These are phyloP conservation scores for Laguncularia racemosa DNA, from an alignment of 345 rosid species.

Conservation along the genomic window DNA sequence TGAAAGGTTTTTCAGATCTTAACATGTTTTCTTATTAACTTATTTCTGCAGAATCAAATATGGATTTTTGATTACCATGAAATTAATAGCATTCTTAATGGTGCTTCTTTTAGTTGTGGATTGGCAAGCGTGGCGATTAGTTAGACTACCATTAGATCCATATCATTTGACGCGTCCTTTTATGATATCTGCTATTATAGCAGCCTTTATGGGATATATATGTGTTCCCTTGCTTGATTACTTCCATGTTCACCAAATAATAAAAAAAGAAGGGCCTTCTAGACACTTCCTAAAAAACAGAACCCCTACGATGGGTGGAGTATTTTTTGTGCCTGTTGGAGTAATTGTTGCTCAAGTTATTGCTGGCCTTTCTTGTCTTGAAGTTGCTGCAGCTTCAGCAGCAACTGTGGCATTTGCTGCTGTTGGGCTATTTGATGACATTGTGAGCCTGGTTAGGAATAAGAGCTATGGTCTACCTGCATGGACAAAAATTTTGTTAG, in stretches of 20 bases:
- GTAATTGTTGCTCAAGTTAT: conserved; percentile 53
- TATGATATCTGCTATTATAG: conserved; percentile 47
- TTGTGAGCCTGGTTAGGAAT: conserved; percentile 31
- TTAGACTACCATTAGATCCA: conserved; percentile 70
- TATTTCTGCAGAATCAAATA: conserved; percentile 49
- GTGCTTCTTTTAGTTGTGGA: conserved; percentile 54
- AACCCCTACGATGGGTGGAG: conserved; percentile 86
- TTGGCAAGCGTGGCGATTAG: conserved; percentile 89
- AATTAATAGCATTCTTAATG: conserved; percentile 50
- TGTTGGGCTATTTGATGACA: conserved; percentile 70
- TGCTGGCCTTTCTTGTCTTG: conserved; percentile 46
- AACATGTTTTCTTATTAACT: neutral
- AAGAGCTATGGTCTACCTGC: conserved; percentile 40
- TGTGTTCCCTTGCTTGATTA: conserved; percentile 59
- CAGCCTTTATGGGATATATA: conserved; percentile 56
- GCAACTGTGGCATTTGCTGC: conserved; percentile 62
- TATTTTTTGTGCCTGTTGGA: conserved; percentile 72
- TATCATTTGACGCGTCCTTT: conserved; percentile 67
- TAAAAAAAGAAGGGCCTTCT: conserved; percentile 33
- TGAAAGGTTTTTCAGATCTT: neutral
- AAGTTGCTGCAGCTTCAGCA: conserved; percentile 63
- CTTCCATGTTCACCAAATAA: conserved; percentile 40
- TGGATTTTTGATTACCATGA: conserved; percentile 55
- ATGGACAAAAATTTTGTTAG: conserved; percentile 48
- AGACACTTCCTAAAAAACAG: conserved; percentile 36